phyloP scores from a whole-genome alignment of 1,139 yeast species.

The Torulaspora pretoriensis region DNA sequence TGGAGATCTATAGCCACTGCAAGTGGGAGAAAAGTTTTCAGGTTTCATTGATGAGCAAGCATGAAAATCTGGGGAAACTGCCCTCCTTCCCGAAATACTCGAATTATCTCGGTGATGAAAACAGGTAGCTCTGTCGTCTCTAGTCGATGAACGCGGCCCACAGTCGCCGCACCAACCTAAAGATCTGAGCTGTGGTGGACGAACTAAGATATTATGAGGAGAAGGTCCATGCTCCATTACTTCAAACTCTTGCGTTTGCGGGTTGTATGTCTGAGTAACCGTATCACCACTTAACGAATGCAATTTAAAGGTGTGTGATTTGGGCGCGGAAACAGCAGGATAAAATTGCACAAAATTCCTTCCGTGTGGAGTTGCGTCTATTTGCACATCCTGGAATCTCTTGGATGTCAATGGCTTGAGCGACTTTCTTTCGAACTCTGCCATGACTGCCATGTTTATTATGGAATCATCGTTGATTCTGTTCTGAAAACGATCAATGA shows the following conservation, averaged over 20 bases:
- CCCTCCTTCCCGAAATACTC: conserved; percentile 8
- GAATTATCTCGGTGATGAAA: conserved; percentile 4
- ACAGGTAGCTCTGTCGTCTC: conserved; percentile 1
- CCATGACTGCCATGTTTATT: conserved; percentile 56
- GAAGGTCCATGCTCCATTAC: conserved; percentile 8
- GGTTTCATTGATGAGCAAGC: conserved; percentile 10
- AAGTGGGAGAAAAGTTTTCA: conserved; percentile 6
- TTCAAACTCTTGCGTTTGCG: conserved; percentile 25
- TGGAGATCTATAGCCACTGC: conserved; percentile 1
- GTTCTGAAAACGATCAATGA: conserved; percentile 45
- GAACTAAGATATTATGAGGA: conserved; percentile 16
- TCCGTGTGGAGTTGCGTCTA: conserved; percentile 52
- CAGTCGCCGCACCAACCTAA: conserved; percentile 4
- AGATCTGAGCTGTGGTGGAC: conserved; percentile 5
- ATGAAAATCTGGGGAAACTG: conserved; percentile 10
- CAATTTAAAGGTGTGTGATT: conserved; percentile 26
- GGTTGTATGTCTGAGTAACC: conserved; percentile 26
- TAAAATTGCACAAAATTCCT: conserved; percentile 40
- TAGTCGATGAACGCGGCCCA: not conserved
- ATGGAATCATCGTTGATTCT: conserved; percentile 57
- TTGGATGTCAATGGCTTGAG: conserved; percentile 59
- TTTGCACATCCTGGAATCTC: conserved; percentile 55
- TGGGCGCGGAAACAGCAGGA: conserved; percentile 38
- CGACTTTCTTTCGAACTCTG: conserved; percentile 60
- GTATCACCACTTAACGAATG: conserved; percentile 30